Conservation (phyloP, 1,284 basidiomycete species). For the Lentinula novae-zelandiae region DNA sequence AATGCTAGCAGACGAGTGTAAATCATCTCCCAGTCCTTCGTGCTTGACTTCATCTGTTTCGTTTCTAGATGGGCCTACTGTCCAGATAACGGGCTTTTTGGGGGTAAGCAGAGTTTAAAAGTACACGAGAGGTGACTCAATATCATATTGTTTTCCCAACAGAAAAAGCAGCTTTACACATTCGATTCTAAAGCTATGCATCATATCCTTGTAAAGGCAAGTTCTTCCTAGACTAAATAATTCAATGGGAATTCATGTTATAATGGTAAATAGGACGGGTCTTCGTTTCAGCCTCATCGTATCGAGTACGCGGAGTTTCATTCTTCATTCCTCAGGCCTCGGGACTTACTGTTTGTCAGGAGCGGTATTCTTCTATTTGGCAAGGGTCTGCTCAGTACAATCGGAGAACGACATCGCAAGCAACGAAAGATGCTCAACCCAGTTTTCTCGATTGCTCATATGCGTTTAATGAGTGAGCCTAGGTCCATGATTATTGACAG, state of each 20-base stretch:
- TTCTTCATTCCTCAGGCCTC: neutral
- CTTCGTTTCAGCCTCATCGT: neutral
- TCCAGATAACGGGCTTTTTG: neutral
- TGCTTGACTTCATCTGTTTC: too few species aligned
- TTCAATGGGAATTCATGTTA: too few species aligned
- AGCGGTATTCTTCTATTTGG: neutral
- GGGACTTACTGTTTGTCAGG: neutral
- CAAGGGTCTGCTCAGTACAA: neutral
- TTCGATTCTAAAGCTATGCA: conserved; percentile 30
- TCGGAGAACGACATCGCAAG: conserved; percentile 29
- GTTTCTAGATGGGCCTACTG: neutral
- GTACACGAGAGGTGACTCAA: neutral
- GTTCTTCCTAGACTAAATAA: neutral
- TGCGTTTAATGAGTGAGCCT: conserved; percentile 24
- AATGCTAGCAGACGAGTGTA: conserved; percentile 2
- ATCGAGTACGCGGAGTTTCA: neutral
- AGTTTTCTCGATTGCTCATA: conserved; percentile 33
- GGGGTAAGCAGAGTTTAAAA: neutral
- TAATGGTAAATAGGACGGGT: neutral
- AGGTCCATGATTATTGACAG: neutral
- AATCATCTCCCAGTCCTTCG: too few species aligned
- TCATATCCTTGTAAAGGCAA: conserved; percentile 28
- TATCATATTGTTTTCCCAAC: neutral
- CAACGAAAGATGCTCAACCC: conserved; percentile 37
- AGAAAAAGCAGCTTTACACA: conserved; percentile 25